A percentile compares a stretch with the other conserved stretches of the same genome.
phyloP scores from a whole-genome alignment of 2,329 filamentous ascomycete genomes.

The Hirsutella minnesotensis region DNA sequence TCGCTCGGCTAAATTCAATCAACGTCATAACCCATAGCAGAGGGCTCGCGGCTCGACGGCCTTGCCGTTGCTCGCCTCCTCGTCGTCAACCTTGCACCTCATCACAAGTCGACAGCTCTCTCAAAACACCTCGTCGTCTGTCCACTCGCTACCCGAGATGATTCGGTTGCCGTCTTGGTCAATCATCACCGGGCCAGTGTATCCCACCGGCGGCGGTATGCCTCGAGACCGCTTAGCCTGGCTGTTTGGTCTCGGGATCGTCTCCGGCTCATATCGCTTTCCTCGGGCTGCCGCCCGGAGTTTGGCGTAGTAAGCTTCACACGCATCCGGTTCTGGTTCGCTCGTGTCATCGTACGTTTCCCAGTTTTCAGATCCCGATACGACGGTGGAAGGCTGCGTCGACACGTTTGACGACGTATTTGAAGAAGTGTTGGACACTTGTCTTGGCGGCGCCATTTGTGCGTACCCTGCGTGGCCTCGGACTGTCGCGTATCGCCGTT shows the following conservation, averaged over 20 bases:
- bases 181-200: conserved; percentile 35
- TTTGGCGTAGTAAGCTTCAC: conserved; percentile 72
- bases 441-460: conserved; percentile 25
- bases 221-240: conserved; percentile 43
- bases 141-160: conserved; percentile 55
- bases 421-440: conserved; percentile 54
- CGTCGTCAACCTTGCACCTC: no score
- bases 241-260: conserved; percentile 27
- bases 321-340: conserved; percentile 62
- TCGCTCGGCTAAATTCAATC: no score
- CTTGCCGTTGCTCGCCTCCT: no score
- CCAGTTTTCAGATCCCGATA: conserved; percentile 91
- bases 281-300: conserved; percentile 54
- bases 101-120: background rate
- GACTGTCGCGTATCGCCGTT: conserved; percentile 26
- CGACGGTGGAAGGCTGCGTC: conserved; percentile 45
- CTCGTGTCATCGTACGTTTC: conserved; percentile 87
- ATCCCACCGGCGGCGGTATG: conserved; percentile 34
- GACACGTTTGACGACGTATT: background rate
- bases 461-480: conserved; percentile 12
- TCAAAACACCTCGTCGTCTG: conserved; percentile 50
- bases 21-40: no score
- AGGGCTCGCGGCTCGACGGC: no score
- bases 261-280: conserved; percentile 49
- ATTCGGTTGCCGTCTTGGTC: conserved; percentile 51